Percentiles rank a stretch among this genome's conserved stretches.
These are phyloP conservation scores for Calocybe gangraenosa DNA, from an alignment of 768 basidiomycete species.

Conservation along the genomic window DNA sequence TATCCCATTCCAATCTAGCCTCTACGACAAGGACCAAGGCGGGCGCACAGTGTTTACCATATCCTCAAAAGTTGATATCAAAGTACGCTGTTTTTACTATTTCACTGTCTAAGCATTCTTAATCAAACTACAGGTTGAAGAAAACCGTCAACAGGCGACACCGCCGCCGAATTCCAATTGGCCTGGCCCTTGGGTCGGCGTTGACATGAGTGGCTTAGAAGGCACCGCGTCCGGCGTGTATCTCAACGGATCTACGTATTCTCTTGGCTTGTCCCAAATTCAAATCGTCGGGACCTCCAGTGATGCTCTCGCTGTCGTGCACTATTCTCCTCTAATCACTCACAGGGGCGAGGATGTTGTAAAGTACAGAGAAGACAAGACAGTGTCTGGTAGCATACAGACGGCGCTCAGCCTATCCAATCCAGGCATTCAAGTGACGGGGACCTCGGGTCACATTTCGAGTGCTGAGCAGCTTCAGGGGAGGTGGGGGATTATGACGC, in stretches of 20 bases:
- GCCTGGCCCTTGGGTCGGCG: neutral
- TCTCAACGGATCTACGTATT: neutral
- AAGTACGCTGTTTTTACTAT: neutral
- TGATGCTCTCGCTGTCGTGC: neutral
- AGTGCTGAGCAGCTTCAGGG: neutral
- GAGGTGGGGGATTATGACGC: neutral
- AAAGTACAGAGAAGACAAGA: neutral
- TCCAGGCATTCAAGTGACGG: neutral
- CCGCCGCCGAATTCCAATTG: neutral
- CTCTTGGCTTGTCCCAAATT: conserved; percentile 1
- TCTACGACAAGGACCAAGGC: neutral
- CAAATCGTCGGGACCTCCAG: neutral
- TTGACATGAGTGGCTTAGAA: neutral
- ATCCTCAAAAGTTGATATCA: conserved; percentile 1
- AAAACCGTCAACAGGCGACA: neutral
- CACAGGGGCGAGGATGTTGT: neutral
- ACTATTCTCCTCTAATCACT: neutral
- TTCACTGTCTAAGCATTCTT: neutral
- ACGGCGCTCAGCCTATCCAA: neutral
- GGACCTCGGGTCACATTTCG: neutral
- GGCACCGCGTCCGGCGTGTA: neutral
- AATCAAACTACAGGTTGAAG: neutral
- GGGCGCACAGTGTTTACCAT: neutral
- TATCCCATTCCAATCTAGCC: neutral
- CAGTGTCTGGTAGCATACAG: neutral